A percentile compares a stretch with the other conserved stretches of the same genome.
These are phyloP conservation scores for Coniochaeta hoffmannii DNA, from an alignment of 2,329 filamentous ascomycete genomes.

Conservation along the genomic window DNA sequence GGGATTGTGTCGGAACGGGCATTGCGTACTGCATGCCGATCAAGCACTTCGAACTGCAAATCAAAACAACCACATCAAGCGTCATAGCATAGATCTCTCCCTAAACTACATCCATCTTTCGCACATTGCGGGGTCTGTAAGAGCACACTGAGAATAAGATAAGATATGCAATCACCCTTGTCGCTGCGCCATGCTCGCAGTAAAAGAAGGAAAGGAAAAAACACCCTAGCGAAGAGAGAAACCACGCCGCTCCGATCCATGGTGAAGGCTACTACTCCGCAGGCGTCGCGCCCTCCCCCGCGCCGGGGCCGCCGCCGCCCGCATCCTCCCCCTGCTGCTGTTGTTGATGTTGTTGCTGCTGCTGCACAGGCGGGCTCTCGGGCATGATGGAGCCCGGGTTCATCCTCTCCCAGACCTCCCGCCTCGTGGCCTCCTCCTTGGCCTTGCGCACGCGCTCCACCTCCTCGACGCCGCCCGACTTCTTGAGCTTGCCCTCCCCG, in stretches of 20 bases:
- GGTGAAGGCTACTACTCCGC: no score
- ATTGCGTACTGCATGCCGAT: no score
- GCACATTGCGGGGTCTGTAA: not conserved
- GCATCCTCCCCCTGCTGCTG: constrained; percentile 32
- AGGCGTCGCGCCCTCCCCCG: not conserved
- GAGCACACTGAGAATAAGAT: not conserved
- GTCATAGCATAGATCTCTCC: not conserved
- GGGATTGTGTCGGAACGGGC: no score
- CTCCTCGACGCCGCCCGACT: constrained; percentile 91
- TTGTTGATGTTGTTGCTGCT: no score
- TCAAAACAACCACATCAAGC: no score
- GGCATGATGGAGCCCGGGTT: constrained; percentile 48
- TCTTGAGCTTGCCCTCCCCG: constrained; percentile 85
- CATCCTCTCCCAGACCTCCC: constrained; percentile 66
- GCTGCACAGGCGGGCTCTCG: constrained; percentile 30
- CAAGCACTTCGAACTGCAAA: no score
- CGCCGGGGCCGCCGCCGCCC: constrained; percentile 3
- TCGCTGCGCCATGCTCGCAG: not conserved
- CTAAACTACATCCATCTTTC: not conserved
- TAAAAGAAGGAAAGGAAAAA: not conserved
- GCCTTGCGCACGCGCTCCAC: constrained; percentile 75
- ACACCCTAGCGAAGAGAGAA: not conserved
- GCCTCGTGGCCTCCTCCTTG: constrained; percentile 80
- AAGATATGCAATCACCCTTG: not conserved
- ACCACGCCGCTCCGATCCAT: not conserved